Percentiles rank a stretch among this genome's conserved stretches.
These are phyloP conservation scores for Pythium rishiriense DNA, from an alignment of 352 stramenopile species.

Conservation along the genomic window DNA sequence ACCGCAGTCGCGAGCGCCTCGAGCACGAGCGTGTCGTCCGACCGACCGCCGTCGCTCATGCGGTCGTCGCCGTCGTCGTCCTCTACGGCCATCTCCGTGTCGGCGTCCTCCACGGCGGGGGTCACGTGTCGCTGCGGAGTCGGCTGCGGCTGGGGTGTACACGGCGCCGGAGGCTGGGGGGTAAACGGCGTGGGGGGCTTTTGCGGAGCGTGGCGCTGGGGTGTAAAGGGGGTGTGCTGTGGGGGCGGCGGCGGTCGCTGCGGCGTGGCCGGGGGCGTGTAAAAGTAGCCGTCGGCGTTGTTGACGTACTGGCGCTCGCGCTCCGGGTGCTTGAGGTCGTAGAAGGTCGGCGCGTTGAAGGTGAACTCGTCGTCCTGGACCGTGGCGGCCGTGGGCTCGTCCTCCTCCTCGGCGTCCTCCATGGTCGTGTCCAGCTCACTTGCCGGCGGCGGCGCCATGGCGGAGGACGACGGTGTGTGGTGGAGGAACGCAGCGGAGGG, in stretches of 20 bases:
- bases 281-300: conserved; percentile 86
- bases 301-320: conserved; percentile 79
- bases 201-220: background rate
- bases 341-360: conserved; percentile 82
- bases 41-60: conserved; percentile 46
- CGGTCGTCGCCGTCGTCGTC: conserved; percentile 33
- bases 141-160: background rate
- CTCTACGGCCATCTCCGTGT: conserved; percentile 16
- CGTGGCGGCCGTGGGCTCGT: conserved; percentile 20
- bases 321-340: conserved; percentile 76
- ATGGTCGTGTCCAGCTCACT: conserved; percentile 32
- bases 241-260: background rate
- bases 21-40: conserved; percentile 40
- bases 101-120: conserved; percentile 30
- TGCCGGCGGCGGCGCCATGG: background rate
- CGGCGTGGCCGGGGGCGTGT: conserved; percentile 13
- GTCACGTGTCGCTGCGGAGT: background rate
- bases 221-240: background rate
- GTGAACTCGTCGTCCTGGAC: conserved; percentile 59
- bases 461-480: conserved; percentile 13
- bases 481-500: background rate
- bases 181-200: background rate
- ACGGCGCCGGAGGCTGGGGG: background rate
- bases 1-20: conserved; percentile 28
- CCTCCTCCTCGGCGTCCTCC: conserved; percentile 37